Evolutionary conservation across 306 rosid species (phyloP).

Genomic region (Acmispon strigosus): DNA sequence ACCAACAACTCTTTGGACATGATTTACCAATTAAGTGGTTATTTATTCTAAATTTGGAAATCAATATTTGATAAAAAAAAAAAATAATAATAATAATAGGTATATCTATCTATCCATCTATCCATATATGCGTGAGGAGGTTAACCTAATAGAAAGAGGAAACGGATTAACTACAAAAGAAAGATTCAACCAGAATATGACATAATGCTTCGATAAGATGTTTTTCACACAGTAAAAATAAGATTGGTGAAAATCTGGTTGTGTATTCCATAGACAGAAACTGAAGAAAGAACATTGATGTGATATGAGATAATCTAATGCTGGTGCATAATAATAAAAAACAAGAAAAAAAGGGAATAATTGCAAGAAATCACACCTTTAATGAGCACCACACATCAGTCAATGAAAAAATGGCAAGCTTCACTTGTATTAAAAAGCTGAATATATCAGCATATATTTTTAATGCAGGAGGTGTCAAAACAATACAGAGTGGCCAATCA

Average conservation of each 20-base stretch:
- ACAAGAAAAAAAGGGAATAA: background rate
- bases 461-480: conserved; percentile 74
- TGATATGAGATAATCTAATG: background rate
- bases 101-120: too few relatives aligned
- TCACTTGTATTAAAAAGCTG: conserved; percentile 91
- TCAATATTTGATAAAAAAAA: too few relatives aligned
- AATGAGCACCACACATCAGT: conserved; percentile 78
- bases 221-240: too few relatives aligned
- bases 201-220: background rate
- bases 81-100: too few relatives aligned
- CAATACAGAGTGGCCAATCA: conserved; percentile 85
- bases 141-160: too few relatives aligned
- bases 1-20: too few relatives aligned
- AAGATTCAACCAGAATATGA: too few relatives aligned
- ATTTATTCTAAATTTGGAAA: too few relatives aligned
- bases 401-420: conserved; percentile 76
- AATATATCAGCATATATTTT: conserved; percentile 83
- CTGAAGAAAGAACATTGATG: background rate
- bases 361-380: conserved; percentile 57
- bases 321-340: background rate
- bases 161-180: too few relatives aligned
- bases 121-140: too few relatives aligned
- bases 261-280: background rate
- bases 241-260: too few relatives aligned
- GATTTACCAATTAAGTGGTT: too few relatives aligned